phyloP scores from a whole-genome alignment of 164 flowering plant species.

The Sextonia rubra region DNA sequence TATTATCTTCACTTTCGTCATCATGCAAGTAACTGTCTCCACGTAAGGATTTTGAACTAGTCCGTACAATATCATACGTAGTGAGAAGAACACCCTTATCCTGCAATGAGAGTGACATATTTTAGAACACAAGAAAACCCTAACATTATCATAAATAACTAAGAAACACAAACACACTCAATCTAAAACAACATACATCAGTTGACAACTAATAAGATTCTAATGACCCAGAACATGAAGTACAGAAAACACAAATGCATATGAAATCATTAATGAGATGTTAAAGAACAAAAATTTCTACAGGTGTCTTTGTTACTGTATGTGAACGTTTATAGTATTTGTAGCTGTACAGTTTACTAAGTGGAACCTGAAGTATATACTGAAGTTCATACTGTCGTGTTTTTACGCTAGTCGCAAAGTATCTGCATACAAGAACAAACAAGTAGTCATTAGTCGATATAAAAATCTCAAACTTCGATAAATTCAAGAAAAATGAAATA shows the following conservation, averaged over 20 bases:
- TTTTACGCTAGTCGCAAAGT: constrained; percentile 53
- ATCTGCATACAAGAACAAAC: constrained; percentile 36
- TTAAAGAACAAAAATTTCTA: neutral
- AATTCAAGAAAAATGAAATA: neutral
- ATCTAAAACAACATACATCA: neutral
- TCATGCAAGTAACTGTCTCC: constrained; percentile 39
- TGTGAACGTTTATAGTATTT: neutral
- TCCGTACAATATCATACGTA: constrained; percentile 90
- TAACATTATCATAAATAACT: neutral
- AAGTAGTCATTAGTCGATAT: neutral
- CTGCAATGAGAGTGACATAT: constrained; percentile 28
- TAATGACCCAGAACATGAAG: neutral
- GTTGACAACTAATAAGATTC: too few species aligned
- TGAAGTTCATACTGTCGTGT: constrained; percentile 82
- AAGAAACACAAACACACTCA: neutral
- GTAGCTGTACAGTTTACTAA: neutral
- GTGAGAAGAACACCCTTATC: constrained; percentile 88
- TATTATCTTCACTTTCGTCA: constrained; percentile 52
- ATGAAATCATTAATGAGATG: too few species aligned
- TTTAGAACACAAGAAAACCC: neutral
- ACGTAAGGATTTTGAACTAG: constrained; percentile 57
- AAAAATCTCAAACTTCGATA: neutral
- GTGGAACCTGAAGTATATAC: constrained; percentile 72
- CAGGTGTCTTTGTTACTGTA: too few species aligned
- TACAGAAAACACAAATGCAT: neutral